Base-by-base conservation (phyloP, 2,329 filamentous ascomycete genomes). In the Penicillium sp. region DNA sequence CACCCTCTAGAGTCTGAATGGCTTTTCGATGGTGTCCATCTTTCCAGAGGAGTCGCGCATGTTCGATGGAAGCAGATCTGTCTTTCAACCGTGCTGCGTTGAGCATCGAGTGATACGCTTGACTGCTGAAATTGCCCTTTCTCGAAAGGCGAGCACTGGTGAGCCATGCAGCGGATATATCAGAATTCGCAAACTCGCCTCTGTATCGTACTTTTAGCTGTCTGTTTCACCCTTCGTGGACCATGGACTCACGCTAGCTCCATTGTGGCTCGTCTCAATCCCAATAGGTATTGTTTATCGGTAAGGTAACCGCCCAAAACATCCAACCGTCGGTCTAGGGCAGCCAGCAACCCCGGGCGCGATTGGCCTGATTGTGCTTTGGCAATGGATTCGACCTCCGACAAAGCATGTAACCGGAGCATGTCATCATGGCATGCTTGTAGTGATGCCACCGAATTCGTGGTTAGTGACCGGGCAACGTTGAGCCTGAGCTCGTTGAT, bases 21-120 rank as follows among this genome's bases (percentile, higher is more conserved):
- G 94, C 95, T 74, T 97, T 96, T 58, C 94, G 85, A 70, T 93
- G 91, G 67, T 97, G 89, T 0, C 91, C 90, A 71, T 97, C 92
- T 65, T 89, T 91, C 92, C 94, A 99, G 8, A 97, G 78, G 31
- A 99, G 81, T 58, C 92, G 87, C 2, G 94, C 92, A 71, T 99
- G 93, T 71, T 99, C 95, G 58, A 99, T 94, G 10, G 90, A 93
- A 11, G 93, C 91, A 2, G 90, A 90, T 56, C 89, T 87, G 63
- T 96, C 91, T 20, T 90, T 90, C 11, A 96, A 82, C 58, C 88
- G 85, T 22, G 89, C 88, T 11, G 95, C 94, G 74, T 94, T 91
- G 2, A 97, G 81, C 24, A 97, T 91, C 14, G 93, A 92, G 70
- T 95, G 94, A 77, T 97, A 96, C 1, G 94, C 95, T 64, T 93